Percentiles rank a stretch among this genome's conserved stretches.
Evolutionary conservation across 768 basidiomycete genomes (phyloP).

Genomic region (Cyclocybe cylindracea): DNA sequence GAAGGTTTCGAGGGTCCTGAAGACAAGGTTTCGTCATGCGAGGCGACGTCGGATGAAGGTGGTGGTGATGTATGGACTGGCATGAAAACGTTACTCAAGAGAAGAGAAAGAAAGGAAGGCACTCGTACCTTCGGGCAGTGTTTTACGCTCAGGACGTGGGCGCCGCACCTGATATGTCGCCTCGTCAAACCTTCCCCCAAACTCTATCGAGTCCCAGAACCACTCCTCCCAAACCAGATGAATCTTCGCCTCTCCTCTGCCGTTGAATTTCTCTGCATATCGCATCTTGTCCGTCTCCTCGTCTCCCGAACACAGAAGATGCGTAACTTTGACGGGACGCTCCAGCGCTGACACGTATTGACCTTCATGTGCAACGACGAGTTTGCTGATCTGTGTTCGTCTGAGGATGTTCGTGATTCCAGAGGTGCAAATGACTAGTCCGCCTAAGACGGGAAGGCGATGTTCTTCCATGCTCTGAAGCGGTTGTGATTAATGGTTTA

Average conservation of each 20-base stretch:
- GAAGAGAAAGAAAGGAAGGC: not conserved
- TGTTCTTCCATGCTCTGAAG: slow-evolving; percentile 58
- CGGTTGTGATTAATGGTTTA: not conserved
- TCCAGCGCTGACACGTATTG: slow-evolving; percentile 74
- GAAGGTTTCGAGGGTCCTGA: slow-evolving; percentile 15
- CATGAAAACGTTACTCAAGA: slow-evolving; percentile 10
- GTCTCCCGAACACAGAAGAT: slow-evolving; percentile 76
- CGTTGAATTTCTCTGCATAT: slow-evolving; percentile 76
- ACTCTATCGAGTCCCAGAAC: slow-evolving; percentile 91
- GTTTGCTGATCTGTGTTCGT: slow-evolving; percentile 64
- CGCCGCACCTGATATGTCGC: slow-evolving; percentile 55
- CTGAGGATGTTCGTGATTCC: slow-evolving; percentile 66
- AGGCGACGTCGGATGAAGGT: slow-evolving; percentile 19
- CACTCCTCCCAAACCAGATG: slow-evolving; percentile 92
- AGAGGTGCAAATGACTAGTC: slow-evolving; percentile 70
- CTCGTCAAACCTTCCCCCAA: slow-evolving; percentile 73
- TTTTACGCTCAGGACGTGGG: slow-evolving; percentile 61
- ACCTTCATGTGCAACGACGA: slow-evolving; percentile 64
- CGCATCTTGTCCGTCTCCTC: slow-evolving; percentile 75
- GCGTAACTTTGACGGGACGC: slow-evolving; percentile 79
- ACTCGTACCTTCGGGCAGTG: slow-evolving; percentile 23
- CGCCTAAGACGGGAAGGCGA: slow-evolving; percentile 74
- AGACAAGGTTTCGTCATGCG: slow-evolving; percentile 20
- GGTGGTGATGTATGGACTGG: slow-evolving; percentile 21
- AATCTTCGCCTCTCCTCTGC: slow-evolving; percentile 69